Evolutionary conservation across 805 yeast species (phyloP).

Genomic region (Torulaspora franciscae): DNA sequence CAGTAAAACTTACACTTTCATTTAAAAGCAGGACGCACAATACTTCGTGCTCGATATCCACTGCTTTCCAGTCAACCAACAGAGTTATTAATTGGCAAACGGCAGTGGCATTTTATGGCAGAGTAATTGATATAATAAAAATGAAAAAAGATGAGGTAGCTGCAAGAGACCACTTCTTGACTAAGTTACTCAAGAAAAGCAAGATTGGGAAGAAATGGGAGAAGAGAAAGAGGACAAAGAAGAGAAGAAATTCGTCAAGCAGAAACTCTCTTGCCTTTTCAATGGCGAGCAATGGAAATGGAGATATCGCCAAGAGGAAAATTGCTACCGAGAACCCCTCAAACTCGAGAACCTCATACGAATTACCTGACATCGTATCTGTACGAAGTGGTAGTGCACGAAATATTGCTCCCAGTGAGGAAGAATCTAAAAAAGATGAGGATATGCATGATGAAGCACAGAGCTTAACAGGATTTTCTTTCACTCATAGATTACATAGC

Average conservation of each 20-base stretch:
- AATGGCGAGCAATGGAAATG: slow-evolving; percentile 13
- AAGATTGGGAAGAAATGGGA: not conserved
- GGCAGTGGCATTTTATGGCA: not conserved
- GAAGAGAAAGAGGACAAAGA: not conserved
- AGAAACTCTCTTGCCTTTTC: slow-evolving; percentile 13
- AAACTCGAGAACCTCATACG: slow-evolving; percentile 10
- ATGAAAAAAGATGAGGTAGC: slow-evolving; percentile 11
- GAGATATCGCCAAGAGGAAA: slow-evolving; percentile 24
- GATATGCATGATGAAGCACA: not conserved
- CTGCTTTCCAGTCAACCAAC: not conserved
- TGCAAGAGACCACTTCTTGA: slow-evolving; percentile 13
- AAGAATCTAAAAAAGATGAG: not conserved
- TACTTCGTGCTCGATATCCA: not conserved
- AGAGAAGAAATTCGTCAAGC: not conserved
- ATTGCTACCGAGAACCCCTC: slow-evolving; percentile 9
- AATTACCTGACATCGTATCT: slow-evolving; percentile 28
- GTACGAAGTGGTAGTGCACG: slow-evolving; percentile 18
- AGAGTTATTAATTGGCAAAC: not conserved
- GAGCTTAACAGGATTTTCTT: not conserved
- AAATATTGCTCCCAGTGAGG: slow-evolving; percentile 5
- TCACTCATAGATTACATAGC: slow-evolving; percentile 20
- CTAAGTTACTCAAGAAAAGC: slow-evolving; percentile 10
- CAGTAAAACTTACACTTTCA: not conserved
- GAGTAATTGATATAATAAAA: slow-evolving; percentile 1
- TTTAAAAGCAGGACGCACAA: not conserved